A percentile compares a stretch with the other conserved stretches of the same genome.
These are phyloP conservation scores for Teratosphaeria nubilosa DNA, from an alignment of 2,329 filamentous ascomycete genomes.

Conservation along the genomic window DNA sequence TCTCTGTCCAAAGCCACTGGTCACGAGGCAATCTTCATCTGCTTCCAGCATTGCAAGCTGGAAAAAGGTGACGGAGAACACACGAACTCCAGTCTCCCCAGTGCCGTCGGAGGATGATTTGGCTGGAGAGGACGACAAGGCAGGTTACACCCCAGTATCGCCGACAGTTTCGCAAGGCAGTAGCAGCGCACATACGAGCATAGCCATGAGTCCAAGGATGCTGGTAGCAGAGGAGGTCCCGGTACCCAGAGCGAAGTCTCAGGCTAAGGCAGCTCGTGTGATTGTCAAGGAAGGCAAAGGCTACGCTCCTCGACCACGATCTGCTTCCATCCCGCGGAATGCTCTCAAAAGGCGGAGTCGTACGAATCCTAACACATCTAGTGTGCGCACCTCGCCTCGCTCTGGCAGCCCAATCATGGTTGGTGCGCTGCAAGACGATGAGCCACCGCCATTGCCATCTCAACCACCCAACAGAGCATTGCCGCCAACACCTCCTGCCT, in stretches of 20 bases:
- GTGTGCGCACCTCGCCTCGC: slow-evolving; percentile 4
- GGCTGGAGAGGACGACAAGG: slow-evolving; percentile 13
- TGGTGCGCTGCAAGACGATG: slow-evolving; percentile 5
- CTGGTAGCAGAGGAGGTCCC: slow-evolving; percentile 26
- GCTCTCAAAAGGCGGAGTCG: slow-evolving; percentile 15
- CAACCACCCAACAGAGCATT: slow-evolving; percentile 24
- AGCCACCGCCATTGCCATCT: slow-evolving; percentile 22
- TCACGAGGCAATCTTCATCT: slow-evolving; percentile 16
- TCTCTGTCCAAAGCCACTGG: slow-evolving; percentile 14
- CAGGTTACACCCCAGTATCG: slow-evolving; percentile 18
- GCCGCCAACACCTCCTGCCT: slow-evolving; percentile 25
- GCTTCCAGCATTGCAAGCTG: slow-evolving; percentile 21
- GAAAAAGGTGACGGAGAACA: slow-evolving; percentile 19
- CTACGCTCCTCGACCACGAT: slow-evolving; percentile 23
- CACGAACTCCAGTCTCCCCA: slow-evolving; percentile 19
- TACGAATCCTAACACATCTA: slow-evolving; percentile 1
- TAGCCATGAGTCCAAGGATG: slow-evolving; percentile 24
- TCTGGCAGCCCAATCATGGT: slow-evolving; percentile 5
- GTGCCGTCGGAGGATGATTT: slow-evolving; percentile 15
- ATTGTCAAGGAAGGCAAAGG: slow-evolving; percentile 18
- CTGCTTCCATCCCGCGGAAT: slow-evolving; percentile 19
- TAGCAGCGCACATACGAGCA: slow-evolving; percentile 3
- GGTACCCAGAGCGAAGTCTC: slow-evolving; percentile 15
- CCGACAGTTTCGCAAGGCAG: slow-evolving; percentile 11
- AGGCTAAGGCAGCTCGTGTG: slow-evolving; percentile 19